These are phyloP conservation scores for Claviceps maximensis DNA, from an alignment of 2,329 filamentous ascomycete genomes.

Conservation along the genomic window DNA sequence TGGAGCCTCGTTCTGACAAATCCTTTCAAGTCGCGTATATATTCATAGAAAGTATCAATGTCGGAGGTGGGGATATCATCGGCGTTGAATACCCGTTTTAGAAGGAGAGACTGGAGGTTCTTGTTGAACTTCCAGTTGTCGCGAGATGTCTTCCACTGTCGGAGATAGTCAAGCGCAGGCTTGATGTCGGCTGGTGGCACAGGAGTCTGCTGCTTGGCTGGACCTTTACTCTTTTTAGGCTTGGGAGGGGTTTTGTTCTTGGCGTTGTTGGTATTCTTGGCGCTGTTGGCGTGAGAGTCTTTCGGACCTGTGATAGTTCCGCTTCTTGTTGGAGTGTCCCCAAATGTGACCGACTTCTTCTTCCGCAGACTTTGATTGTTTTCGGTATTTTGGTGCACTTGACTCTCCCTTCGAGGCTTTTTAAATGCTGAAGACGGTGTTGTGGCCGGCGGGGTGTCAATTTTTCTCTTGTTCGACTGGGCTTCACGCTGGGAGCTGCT, in stretches of 20 bases:
- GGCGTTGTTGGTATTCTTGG: not conserved
- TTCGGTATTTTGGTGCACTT: slow-evolving; percentile 8
- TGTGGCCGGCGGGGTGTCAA: slow-evolving; percentile 20
- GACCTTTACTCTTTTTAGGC: slow-evolving; percentile 23
- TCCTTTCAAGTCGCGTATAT: slow-evolving; percentile 69
- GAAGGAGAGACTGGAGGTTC: slow-evolving; percentile 70
- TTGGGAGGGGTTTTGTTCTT: slow-evolving; percentile 19
- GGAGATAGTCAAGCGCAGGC: slow-evolving; percentile 63
- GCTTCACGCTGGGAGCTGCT: slow-evolving; percentile 18
- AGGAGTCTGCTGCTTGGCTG: slow-evolving; percentile 25
- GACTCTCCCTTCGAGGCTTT: slow-evolving; percentile 20
- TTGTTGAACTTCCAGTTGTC: slow-evolving; percentile 92
- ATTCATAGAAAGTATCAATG: slow-evolving; percentile 57
- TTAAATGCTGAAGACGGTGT: slow-evolving; percentile 19
- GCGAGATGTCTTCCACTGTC: slow-evolving; percentile 57
- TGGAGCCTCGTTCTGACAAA: slow-evolving; percentile 55
- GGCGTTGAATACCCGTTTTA: slow-evolving; percentile 69
- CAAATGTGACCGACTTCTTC: slow-evolving; percentile 38
- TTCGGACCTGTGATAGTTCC: slow-evolving; percentile 9
- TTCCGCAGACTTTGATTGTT: slow-evolving; percentile 21
- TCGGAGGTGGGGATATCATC: slow-evolving; percentile 58
- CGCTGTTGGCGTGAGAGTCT: slow-evolving; percentile 4
- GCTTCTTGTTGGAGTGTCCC: slow-evolving; percentile 26
- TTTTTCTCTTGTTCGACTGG: slow-evolving; percentile 26
- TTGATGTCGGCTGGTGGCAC: slow-evolving; percentile 34